Percentiles rank a stretch among this genome's conserved stretches.
These are phyloP conservation scores for Middelhovenomyces tepae DNA, from an alignment of 805 yeast genomes.

Conservation along the genomic window DNA sequence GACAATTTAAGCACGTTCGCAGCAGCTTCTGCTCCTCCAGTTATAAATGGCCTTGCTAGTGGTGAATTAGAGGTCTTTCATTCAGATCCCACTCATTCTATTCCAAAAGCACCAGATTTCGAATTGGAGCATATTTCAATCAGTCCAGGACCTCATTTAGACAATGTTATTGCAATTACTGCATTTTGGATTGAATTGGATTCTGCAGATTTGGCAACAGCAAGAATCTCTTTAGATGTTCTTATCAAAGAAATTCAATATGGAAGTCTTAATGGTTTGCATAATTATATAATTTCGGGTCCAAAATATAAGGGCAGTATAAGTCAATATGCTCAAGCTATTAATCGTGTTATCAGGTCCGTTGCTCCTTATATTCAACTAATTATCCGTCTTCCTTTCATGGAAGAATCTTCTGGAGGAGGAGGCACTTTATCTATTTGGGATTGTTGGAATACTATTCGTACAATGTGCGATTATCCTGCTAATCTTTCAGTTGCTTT, in stretches of 20 bases:
- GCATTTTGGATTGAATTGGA: slow-evolving; percentile 69
- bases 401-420: slow-evolving; percentile 23
- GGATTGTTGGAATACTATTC: slow-evolving; percentile 66
- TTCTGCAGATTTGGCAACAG: slow-evolving; percentile 38
- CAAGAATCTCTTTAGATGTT: slow-evolving; percentile 49
- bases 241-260: slow-evolving; percentile 49
- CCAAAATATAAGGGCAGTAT: slow-evolving; percentile 50
- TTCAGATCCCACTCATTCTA: too few relatives aligned
- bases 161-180: slow-evolving; percentile 43
- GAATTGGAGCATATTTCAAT: slow-evolving; percentile 34
- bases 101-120: slow-evolving; percentile 39
- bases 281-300: slow-evolving; percentile 51
- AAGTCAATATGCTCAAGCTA: slow-evolving; percentile 40
- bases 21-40: too few relatives aligned
- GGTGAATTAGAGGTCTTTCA: too few relatives aligned
- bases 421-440: slow-evolving; percentile 51
- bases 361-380: slow-evolving; percentile 22
- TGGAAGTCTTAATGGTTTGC: slow-evolving; percentile 51
- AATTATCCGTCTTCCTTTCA: slow-evolving; percentile 25
- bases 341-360: slow-evolving; percentile 26
- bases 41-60: too few relatives aligned
- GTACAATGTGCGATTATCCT: slow-evolving; percentile 47
- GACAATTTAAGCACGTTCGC: too few relatives aligned
- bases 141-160: slow-evolving; percentile 34
- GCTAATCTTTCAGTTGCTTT: slow-evolving; percentile 57